phyloP scores from a whole-genome alignment of 1,284 basidiomycete genomes.

The Malassezia dermatis region DNA sequence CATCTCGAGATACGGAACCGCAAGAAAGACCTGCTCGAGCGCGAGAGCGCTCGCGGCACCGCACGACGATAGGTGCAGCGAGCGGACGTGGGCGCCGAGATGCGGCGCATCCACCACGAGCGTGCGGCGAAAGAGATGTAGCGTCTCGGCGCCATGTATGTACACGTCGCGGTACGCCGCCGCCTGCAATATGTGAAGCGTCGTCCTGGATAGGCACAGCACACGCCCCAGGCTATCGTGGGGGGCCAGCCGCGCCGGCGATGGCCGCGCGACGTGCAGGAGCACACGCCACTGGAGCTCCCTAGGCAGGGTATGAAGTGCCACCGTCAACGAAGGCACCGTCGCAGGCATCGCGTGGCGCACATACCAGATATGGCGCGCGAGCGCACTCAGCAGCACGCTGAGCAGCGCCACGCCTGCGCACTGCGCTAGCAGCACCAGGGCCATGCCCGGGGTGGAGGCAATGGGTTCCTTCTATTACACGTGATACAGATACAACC shows the following conservation, averaged over 20 bases:
- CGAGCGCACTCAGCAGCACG: neutral
- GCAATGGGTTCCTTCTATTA: neutral
- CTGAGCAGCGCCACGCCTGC: neutral
- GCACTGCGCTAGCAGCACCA: neutral
- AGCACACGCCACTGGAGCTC: conserved; percentile 8
- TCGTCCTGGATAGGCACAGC: neutral
- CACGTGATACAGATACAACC: neutral
- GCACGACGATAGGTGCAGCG: neutral
- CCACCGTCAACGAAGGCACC: too few species aligned
- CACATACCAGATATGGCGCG: neutral
- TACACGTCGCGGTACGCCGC: conserved; percentile 2
- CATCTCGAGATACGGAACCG: neutral
- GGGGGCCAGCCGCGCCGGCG: neutral
- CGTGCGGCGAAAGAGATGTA: conserved; percentile 8
- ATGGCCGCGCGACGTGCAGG: neutral
- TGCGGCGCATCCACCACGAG: conserved; percentile 5
- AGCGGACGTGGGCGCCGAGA: neutral
- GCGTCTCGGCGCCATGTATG: neutral
- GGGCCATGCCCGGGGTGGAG: neutral
- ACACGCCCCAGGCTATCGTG: neutral
- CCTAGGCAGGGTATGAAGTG: neutral
- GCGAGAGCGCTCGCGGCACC: neutral
- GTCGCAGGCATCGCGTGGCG: neutral
- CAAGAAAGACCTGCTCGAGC: conserved; percentile 11
- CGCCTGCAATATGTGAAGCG: neutral